Percentiles rank a stretch among this genome's conserved stretches.
These are phyloP conservation scores for Byssothecium circinans DNA, from an alignment of 2,329 filamentous ascomycete genomes.

Conservation along the genomic window DNA sequence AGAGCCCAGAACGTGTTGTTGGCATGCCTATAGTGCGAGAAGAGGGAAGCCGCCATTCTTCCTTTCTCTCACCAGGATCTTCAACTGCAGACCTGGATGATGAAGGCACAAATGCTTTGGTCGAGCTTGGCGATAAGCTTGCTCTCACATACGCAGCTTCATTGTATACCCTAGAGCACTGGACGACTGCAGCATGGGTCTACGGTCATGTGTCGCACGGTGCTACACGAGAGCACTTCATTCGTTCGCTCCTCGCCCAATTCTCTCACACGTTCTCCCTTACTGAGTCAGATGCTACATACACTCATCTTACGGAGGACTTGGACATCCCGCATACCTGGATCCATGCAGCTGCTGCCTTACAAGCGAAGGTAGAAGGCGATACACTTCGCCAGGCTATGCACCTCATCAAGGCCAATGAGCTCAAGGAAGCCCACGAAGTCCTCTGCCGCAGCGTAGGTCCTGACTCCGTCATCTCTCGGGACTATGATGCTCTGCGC, in stretches of 20 bases:
- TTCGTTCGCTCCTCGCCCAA: slow-evolving; percentile 60
- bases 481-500: slow-evolving; percentile 72
- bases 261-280: slow-evolving; percentile 68
- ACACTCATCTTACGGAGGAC: slow-evolving; percentile 62
- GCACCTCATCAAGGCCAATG: slow-evolving; percentile 75
- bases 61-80: slow-evolving; percentile 33
- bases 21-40: slow-evolving; percentile 33
- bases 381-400: slow-evolving; percentile 61
- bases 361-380: slow-evolving; percentile 74
- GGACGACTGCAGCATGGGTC: slow-evolving; percentile 66
- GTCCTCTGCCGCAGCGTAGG: slow-evolving; percentile 81
- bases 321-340: slow-evolving; percentile 73
- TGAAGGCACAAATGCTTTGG: slow-evolving; percentile 59
- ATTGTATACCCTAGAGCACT: slow-evolving; percentile 38
- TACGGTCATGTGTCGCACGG: slow-evolving; percentile 72
- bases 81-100: slow-evolving; percentile 35
- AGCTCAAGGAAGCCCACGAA: slow-evolving; percentile 79
- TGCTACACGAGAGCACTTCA: slow-evolving; percentile 68
- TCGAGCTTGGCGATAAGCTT: slow-evolving; percentile 59
- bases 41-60: slow-evolving; percentile 19
- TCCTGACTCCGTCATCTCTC: slow-evolving; percentile 77
- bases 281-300: slow-evolving; percentile 58
- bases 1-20: slow-evolving; percentile 31
- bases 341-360: slow-evolving; percentile 85
- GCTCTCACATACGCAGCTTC: slow-evolving; percentile 48